Conservation (phyloP, 257 asterid genomes). For the Gynochthodes officinalis region DNA sequence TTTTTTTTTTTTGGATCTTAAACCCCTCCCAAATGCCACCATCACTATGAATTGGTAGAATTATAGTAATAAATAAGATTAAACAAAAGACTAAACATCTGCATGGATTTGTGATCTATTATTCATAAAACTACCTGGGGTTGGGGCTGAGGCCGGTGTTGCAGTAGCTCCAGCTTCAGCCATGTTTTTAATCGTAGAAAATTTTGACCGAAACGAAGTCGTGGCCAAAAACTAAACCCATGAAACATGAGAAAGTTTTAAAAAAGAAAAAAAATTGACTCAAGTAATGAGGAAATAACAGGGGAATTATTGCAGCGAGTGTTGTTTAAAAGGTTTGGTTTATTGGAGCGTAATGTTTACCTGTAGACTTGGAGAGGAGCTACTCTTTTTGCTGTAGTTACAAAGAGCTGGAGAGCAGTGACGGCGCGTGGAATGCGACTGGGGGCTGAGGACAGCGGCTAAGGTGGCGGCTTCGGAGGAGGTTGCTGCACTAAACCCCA, state of each 20-base stretch:
- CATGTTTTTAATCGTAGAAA: constrained; percentile 63
- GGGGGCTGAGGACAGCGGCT: constrained; percentile 11
- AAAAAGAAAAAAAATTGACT: background rate
- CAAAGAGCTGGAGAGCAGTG: constrained; percentile 8
- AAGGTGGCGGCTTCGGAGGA: constrained; percentile 20
- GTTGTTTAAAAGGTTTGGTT: background rate
- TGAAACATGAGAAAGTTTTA: background rate
- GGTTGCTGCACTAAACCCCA: constrained; percentile 17
- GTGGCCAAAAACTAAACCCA: constrained; percentile 17
- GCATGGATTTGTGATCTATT: no score
- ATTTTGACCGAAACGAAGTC: constrained; percentile 26
- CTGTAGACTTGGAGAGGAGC: constrained; percentile 12
- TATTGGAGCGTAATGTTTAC: constrained; percentile 4
- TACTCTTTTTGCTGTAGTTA: background rate
- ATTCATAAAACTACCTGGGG: constrained; percentile 38
- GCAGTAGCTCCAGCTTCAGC: constrained; percentile 62
- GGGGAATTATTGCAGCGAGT: no score
- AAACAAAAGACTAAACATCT: no score
- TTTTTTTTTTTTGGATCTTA: background rate
- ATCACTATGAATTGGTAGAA: no score
- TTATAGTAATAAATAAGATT: no score
- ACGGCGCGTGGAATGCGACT: constrained; percentile 13
- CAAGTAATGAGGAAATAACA: background rate
- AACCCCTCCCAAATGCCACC: background rate
- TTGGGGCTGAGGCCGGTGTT: constrained; percentile 24